phyloP scores from a whole-genome alignment of 75 land plant species.

The Pinus tabuliformis region DNA sequence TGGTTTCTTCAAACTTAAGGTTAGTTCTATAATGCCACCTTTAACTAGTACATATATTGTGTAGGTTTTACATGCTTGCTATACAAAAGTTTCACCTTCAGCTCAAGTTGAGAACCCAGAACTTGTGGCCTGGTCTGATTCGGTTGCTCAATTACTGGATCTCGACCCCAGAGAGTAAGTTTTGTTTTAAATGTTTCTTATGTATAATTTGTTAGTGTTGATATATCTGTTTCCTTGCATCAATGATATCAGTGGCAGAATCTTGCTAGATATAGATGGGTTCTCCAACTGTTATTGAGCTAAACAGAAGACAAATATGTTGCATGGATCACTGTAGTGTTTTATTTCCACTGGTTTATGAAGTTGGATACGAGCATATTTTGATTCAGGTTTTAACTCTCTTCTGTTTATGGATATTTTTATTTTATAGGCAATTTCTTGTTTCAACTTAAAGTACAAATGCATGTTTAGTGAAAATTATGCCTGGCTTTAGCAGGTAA shows the following conservation, averaged over 20 bases:
- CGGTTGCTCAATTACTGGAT: conserved; percentile 82
- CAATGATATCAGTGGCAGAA: background rate
- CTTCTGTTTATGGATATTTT: background rate
- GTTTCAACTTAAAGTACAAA: background rate
- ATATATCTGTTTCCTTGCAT: background rate
- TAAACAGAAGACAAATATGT: background rate
- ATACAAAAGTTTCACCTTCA: conserved; percentile 83
- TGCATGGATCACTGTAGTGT: background rate
- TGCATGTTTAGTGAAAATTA: background rate
- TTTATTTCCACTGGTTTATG: background rate
- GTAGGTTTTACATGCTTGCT: conserved; percentile 91
- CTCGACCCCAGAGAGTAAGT: conserved; percentile 91
- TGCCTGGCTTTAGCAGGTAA: background rate
- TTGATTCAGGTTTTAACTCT: background rate
- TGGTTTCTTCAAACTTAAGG: background rate
- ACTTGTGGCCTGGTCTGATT: conserved; percentile 88
- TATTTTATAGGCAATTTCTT: background rate
- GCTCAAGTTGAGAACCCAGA: conserved; percentile 82
- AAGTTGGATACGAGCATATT: background rate
- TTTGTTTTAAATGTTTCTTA: background rate
- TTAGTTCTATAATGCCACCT: background rate
- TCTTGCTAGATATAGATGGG: background rate
- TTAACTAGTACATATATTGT: background rate
- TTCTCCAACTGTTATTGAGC: background rate
- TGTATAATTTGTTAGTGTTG: background rate